Evolutionary conservation across 208 protist genomes (phyloP), one percentile per base, ranked within the genome.

Genomic region (Tritrichomonas foetus): DNA sequence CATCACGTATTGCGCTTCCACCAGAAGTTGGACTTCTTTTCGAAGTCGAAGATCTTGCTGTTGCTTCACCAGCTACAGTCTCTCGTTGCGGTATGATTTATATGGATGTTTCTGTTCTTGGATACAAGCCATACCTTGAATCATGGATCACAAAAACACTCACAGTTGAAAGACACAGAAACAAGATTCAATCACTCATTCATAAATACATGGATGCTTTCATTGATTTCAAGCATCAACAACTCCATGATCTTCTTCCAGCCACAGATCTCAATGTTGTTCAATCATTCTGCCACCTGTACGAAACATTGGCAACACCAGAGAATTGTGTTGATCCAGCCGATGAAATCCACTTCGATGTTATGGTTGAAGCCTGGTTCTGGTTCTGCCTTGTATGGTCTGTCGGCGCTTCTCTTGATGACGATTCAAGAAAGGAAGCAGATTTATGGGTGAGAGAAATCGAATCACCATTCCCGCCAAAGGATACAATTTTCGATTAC

Each of bases 81-180:
- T 99, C 98, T 25, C 97, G 98, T 64, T 98, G 98, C 94, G 98
- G 98, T 94, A 99, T 99, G 97, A 97, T 99, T 57, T 99, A 98
- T 96, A 97, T 99, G 95, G 74, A 92, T 22, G 69, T 49, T 39
- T 74, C 94, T 50, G 75, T 41, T 33, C 30, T 95, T n/a, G 94
- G 93, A 5, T 99, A 98, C 97, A 74, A 96, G 95, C 98, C 98
- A 41, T 99, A 97, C 94, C 95, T 98, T 1, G 96, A 96, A 53
- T 98, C 97, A 78, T 99, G 98, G 98, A 95, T 99, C 64, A 50
- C 61, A 14, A 13, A 33, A 27, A 41, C 36, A 27, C 25, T 64
- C 27, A 72, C 36, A 33, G n/a, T 57, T 44, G 55, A 93, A 64
- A 64, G 36, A 36, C 57, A 72, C 36, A 47, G 55, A 39, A 36